Evolutionary conservation across 192 early-diverging fungal genomes (phyloP), one percentile per base, ranked within the genome.

Genomic region (Coemansia umbellata): DNA sequence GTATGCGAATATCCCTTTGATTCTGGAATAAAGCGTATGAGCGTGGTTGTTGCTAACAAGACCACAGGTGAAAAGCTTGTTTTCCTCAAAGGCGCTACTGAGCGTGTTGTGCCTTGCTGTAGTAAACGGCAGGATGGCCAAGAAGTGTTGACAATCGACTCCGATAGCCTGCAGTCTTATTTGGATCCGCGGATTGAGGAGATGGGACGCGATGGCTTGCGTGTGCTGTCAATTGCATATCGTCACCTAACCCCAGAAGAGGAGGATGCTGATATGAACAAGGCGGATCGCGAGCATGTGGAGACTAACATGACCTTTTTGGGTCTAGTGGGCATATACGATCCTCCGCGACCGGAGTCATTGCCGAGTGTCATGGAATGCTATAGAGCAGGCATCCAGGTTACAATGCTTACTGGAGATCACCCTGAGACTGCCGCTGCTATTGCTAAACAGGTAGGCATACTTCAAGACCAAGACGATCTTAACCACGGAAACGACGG

Each of bases 361-460:
- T 56, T 78, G 24, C 79, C 71, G 13, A 83, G 85, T 35, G 84
- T 87, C 17, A 58, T 80, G 54, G 82, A 82, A 49, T 95, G 95
- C 58, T 88, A 93, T 50, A 61, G 76, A n/a, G 93, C 95, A 10
- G 95, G 95, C 26, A 93, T 98, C 65, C 82, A 84, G 36, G 95
- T 98, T 31, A 86, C 92, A 40, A 98, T 98, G 93, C 81, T 97
- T 42, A 98, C 95, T 3, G 93, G 94, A 50, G 93, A 98, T 55
- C 95, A 98, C 62, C 83, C 90, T 4, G 81, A 85, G 23, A 95
- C 93, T 2, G 95, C 95, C 0, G 80, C 87, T 3, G 91, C 95
- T 1, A 98, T 98, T 72, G 92, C 93, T 9, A 82, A 83, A 36
- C 83, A 98, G 58, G 79, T 95, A 8, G 88, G 84, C 19, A 93